Conservation (phyloP, 2,329 filamentous ascomycete genomes). For the Thermoascus crustaceus region DNA sequence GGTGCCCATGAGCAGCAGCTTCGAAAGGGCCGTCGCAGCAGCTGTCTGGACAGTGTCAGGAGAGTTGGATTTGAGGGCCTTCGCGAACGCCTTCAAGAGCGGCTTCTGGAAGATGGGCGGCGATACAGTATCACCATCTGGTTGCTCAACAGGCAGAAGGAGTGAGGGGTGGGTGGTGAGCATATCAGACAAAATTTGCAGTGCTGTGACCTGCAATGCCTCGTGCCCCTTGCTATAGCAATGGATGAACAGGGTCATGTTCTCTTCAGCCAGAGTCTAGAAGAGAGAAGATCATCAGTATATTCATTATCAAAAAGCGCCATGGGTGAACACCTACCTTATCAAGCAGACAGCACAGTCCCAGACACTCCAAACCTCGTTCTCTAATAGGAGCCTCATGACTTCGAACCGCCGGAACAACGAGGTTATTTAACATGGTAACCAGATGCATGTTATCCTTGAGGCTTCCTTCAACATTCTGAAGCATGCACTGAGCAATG, state of each 20-base stretch:
- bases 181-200: conserved; percentile 90
- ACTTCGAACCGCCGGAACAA: conserved; percentile 88
- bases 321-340: conserved; percentile 47
- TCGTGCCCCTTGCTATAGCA: conserved; percentile 93
- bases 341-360: conserved; percentile 83
- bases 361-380: conserved; percentile 78
- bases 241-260: conserved; percentile 86
- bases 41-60: conserved; percentile 69
- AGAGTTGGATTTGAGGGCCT: conserved; percentile 65
- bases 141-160: conserved; percentile 48
- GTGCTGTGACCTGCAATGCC: conserved; percentile 75
- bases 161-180: conserved; percentile 80
- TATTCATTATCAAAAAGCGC: conserved; percentile 1
- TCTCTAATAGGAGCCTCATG: conserved; percentile 90
- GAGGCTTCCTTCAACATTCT: conserved; percentile 80
- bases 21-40: conserved; percentile 73
- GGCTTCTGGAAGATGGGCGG: conserved; percentile 46
- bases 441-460: conserved; percentile 88
- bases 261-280: conserved; percentile 77
- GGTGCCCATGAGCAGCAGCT: conserved; percentile 73
- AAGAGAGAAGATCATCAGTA: conserved; percentile 10
- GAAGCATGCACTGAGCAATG: conserved; percentile 94
- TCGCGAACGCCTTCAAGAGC: conserved; percentile 77
- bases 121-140: conserved; percentile 43
- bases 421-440: conserved; percentile 94